These are phyloP conservation scores for Astrephomene gubernaculifera DNA, from an alignment of 139 green algal genomes.

Conservation along the genomic window DNA sequence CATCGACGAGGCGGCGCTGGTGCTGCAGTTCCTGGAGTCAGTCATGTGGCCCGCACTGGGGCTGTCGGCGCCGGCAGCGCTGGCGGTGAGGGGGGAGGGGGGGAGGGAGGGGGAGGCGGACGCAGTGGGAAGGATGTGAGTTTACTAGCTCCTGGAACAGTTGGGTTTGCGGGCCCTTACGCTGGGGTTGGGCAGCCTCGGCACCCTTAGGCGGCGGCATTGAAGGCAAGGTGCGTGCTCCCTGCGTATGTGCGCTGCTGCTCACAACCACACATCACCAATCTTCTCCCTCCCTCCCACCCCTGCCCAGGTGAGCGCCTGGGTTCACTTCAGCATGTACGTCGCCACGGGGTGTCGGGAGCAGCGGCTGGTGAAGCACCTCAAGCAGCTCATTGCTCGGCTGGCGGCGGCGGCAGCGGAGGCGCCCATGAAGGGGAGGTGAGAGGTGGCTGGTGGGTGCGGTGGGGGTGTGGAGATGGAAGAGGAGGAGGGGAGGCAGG, in stretches of 20 bases:
- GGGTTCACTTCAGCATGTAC: slow-evolving; percentile 49
- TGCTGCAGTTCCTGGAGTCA: slow-evolving; percentile 36
- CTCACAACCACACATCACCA: too few relatives aligned
- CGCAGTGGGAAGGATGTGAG: not conserved
- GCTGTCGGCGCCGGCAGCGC: not conserved
- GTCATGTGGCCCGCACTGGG: slow-evolving; percentile 45
- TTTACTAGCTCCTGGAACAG: not conserved
- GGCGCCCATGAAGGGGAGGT: not conserved
- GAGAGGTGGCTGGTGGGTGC: not conserved
- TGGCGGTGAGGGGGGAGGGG: slow-evolving; percentile 16
- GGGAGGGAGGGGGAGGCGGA: not conserved
- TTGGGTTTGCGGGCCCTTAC: too few relatives aligned
- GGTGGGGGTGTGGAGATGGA: too few relatives aligned
- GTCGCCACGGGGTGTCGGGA: slow-evolving; percentile 41
- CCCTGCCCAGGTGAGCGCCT: slow-evolving; percentile 11
- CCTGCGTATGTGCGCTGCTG: too few relatives aligned
- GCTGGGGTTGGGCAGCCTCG: too few relatives aligned
- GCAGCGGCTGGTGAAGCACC: slow-evolving; percentile 33
- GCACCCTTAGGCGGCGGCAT: too few relatives aligned
- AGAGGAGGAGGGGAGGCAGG: too few relatives aligned
- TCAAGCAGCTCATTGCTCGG: slow-evolving; percentile 39
- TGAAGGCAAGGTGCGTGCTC: too few relatives aligned
- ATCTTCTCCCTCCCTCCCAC: not conserved
- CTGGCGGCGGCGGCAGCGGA: slow-evolving; percentile 26
- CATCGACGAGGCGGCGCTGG: slow-evolving; percentile 40